Evolutionary conservation across 352 stramenopile genomes (phyloP).

Genomic region (Pythium insidiosum): DNA sequence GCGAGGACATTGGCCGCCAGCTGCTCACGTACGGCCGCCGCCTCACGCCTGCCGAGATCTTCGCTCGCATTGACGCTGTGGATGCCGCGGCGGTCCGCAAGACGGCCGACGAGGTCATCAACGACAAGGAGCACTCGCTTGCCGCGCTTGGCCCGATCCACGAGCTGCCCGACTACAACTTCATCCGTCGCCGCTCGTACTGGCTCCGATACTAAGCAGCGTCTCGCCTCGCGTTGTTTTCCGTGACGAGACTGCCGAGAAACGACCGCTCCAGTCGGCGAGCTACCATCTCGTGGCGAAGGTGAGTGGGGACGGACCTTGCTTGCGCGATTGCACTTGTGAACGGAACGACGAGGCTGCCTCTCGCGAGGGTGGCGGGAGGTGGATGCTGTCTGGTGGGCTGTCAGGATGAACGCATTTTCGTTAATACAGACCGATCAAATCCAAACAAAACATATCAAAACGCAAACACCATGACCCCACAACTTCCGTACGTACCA

Average conservation of each 20-base stretch:
- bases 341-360: too few relatives aligned
- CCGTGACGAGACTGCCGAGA: too few relatives aligned
- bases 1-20: constrained; percentile 99
- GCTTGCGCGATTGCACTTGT: too few relatives aligned
- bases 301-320: too few relatives aligned
- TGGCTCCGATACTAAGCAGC: constrained; percentile 90
- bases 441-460: too few relatives aligned
- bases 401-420: too few relatives aligned
- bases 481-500: too few relatives aligned
- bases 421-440: too few relatives aligned
- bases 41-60: constrained; percentile 98
- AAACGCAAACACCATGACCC: too few relatives aligned
- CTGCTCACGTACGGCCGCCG: constrained; percentile 95
- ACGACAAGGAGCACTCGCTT: constrained; percentile 98
- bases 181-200: constrained; percentile 98
- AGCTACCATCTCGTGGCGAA: neutral
- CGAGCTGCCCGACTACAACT: constrained; percentile 99
- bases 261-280: too few relatives aligned
- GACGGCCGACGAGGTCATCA: constrained; percentile 88
- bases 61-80: constrained; percentile 98
- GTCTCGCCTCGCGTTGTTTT: neutral
- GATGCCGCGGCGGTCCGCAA: constrained; percentile 90
- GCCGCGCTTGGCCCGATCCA: constrained; percentile 97
- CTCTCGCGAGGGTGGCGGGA: too few relatives aligned
- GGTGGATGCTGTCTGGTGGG: too few relatives aligned